Evolutionary conservation across 495 filamentous ascomycete genomes (phyloP).

Genomic region (Penicillium maclennaniae): DNA sequence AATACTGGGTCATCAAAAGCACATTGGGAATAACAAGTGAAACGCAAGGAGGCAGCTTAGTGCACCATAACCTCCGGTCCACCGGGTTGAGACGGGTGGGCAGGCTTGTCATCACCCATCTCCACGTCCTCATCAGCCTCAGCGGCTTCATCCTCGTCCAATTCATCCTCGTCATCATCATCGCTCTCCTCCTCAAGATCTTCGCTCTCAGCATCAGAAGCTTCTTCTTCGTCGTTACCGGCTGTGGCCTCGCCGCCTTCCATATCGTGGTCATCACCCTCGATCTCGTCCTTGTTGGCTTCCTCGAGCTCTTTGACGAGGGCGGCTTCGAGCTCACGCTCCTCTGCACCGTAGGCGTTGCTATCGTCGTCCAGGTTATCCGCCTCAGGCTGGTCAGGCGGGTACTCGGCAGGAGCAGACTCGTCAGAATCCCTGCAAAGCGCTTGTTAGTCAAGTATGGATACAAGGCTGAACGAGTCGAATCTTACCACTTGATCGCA

Average conservation of each 20-base stretch:
- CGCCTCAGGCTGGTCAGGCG: constrained; percentile 94
- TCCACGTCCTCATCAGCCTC: constrained; percentile 81
- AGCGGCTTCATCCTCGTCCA: constrained; percentile 66
- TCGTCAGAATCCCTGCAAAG: constrained; percentile 83
- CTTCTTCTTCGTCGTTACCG: constrained; percentile 64
- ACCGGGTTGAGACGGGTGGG: constrained; percentile 35
- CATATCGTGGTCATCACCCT: constrained; percentile 77
- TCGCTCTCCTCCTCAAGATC: constrained; percentile 95
- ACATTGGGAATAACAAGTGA: constrained; percentile 3
- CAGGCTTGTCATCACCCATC: constrained; percentile 61
- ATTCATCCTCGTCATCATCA: constrained; percentile 79
- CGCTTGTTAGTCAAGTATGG: neutral
- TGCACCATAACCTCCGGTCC: constrained; percentile 49
- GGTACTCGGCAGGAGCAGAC: constrained; percentile 91
- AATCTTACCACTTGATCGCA: constrained; percentile 92
- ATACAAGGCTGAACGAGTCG: neutral
- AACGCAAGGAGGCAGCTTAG: constrained; percentile 20
- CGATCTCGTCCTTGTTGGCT: constrained; percentile 41
- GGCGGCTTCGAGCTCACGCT: constrained; percentile 51
- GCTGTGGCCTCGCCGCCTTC: constrained; percentile 61
- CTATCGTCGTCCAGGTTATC: constrained; percentile 82
- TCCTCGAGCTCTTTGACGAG: constrained; percentile 58
- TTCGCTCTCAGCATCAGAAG: constrained; percentile 83
- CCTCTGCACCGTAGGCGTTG: constrained; percentile 79
- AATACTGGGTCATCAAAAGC: constrained; percentile 25